These are phyloP conservation scores for Arthrinium phaeospermum DNA, from an alignment of 2,329 filamentous ascomycete genomes.

Conservation along the genomic window DNA sequence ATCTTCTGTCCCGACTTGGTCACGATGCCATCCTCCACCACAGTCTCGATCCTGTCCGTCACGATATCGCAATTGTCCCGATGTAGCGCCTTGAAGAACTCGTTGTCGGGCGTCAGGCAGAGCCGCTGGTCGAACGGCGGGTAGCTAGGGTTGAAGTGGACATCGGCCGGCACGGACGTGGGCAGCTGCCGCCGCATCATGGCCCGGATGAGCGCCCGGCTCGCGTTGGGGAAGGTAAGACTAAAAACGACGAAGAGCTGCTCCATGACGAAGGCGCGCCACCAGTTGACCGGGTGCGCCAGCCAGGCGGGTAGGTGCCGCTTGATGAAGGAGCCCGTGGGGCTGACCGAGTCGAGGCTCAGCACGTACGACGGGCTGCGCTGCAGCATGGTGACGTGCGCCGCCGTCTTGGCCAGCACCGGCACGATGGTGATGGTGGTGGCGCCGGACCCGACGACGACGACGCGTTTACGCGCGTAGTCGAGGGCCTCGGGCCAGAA, in stretches of 20 bases:
- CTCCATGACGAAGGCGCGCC: slow-evolving; percentile 47
- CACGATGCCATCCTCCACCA: slow-evolving; percentile 53
- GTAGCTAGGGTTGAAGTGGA: slow-evolving; percentile 61
- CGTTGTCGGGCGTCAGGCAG: slow-evolving; percentile 58
- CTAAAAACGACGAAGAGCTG: slow-evolving; percentile 46
- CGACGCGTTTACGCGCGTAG: slow-evolving; percentile 69
- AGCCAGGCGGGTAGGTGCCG: slow-evolving; percentile 49
- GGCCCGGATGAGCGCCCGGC: slow-evolving; percentile 46
- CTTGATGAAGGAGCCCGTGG: slow-evolving; percentile 43
- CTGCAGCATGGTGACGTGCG: slow-evolving; percentile 78
- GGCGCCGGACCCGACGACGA: slow-evolving; percentile 78
- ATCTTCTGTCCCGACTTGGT: slow-evolving; percentile 40
- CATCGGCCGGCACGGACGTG: slow-evolving; percentile 49
- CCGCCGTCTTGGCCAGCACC: slow-evolving; percentile 67
- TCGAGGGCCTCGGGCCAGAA: slow-evolving; percentile 76
- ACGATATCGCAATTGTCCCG: slow-evolving; percentile 42
- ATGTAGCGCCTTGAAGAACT: slow-evolving; percentile 54
- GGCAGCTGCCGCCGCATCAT: slow-evolving; percentile 53
- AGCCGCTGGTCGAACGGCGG: slow-evolving; percentile 72
- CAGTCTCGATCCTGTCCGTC: slow-evolving; percentile 52
- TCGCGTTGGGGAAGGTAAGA: slow-evolving; percentile 49
- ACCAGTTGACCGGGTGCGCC: slow-evolving; percentile 50
- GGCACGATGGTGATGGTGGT: slow-evolving; percentile 82
- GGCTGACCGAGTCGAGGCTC: slow-evolving; percentile 57
- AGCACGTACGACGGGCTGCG: slow-evolving; percentile 76